phyloP scores from a whole-genome alignment of 2,329 filamentous ascomycete species.

The Parastagonospora avenae region DNA sequence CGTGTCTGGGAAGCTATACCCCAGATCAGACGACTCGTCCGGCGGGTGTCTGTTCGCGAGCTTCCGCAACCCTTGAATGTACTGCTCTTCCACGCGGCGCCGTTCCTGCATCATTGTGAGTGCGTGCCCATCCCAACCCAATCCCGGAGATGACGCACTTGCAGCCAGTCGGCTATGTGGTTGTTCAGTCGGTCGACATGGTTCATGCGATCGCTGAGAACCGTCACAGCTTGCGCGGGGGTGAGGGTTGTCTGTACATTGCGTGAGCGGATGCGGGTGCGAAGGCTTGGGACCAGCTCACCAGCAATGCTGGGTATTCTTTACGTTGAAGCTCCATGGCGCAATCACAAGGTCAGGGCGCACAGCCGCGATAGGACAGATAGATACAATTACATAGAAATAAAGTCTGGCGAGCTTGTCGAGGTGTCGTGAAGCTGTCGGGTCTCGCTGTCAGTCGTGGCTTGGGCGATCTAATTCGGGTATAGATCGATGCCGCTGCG shows the following conservation, averaged over 20 bases:
- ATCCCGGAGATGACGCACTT: conserved; percentile 64
- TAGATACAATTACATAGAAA: conserved; percentile 38
- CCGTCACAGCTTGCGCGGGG: conserved; percentile 78
- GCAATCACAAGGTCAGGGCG: conserved; percentile 25
- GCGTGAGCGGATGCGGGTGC: conserved; percentile 35
- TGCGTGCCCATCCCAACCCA: conserved; percentile 7
- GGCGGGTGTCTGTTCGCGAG: conserved; percentile 75
- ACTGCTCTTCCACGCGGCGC: conserved; percentile 87
- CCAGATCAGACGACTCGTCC: conserved; percentile 79
- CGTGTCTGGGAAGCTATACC: conserved; percentile 63
- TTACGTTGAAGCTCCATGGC: conserved; percentile 72
- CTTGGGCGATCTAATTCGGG: conserved; percentile 27
- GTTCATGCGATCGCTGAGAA: conserved; percentile 85
- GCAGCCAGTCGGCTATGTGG: conserved; percentile 95
- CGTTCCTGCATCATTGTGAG: conserved; percentile 71
- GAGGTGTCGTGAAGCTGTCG: conserved; percentile 38
- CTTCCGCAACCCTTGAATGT: conserved; percentile 80
- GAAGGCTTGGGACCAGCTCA: conserved; percentile 52
- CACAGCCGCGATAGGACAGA: conserved; percentile 31
- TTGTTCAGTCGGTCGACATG: conserved; percentile 84
- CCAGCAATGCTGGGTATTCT: conserved; percentile 95
- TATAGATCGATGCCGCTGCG: conserved; percentile 16
- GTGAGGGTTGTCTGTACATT: conserved; percentile 72
- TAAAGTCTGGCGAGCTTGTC: conserved; percentile 27
- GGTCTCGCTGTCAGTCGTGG: conserved; percentile 37